Conservation (phyloP, 306 rosid genomes). For the Ammopiptanthus mongolicus region DNA sequence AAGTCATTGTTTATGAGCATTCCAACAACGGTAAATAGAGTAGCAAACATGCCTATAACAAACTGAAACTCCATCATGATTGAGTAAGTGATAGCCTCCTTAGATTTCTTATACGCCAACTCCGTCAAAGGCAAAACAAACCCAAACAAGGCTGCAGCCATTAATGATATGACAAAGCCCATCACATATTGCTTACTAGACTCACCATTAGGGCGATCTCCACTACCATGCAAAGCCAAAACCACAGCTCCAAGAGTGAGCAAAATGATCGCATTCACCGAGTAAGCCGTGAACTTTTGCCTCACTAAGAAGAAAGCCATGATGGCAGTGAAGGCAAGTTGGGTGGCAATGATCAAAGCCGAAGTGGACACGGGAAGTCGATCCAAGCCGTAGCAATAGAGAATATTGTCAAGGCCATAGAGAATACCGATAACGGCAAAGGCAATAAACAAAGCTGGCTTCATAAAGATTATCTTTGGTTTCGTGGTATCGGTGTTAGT, state of each 20-base stretch:
- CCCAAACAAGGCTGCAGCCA: slow-evolving; percentile 46
- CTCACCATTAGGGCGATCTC: background rate
- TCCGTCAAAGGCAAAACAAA: slow-evolving; percentile 56
- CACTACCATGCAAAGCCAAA: slow-evolving; percentile 41
- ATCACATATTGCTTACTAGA: slow-evolving; percentile 29
- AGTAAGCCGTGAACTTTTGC: background rate
- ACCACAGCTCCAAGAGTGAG: slow-evolving; percentile 44
- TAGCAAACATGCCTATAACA: slow-evolving; percentile 43
- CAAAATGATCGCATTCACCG: slow-evolving; percentile 42
- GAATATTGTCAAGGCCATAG: slow-evolving; percentile 46
- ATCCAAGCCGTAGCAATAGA: slow-evolving; percentile 45
- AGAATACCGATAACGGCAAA: background rate
- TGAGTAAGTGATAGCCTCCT: too few species aligned
- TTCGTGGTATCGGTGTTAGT: too few species aligned
- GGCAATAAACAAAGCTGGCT: slow-evolving; percentile 24
- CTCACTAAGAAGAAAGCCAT: slow-evolving; percentile 20
- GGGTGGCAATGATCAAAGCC: slow-evolving; percentile 37
- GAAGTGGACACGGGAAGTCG: background rate
- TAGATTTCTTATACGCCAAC: slow-evolving; percentile 27
- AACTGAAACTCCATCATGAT: slow-evolving; percentile 47
- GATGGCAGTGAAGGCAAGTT: slow-evolving; percentile 48
- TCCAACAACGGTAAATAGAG: slow-evolving; percentile 44
- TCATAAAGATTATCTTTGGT: slow-evolving; percentile 18
- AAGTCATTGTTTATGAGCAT: slow-evolving; percentile 60
- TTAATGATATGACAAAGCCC: slow-evolving; percentile 52